Conservation (phyloP, 257 asterid species). For the Rehmannia glutinosa region DNA sequence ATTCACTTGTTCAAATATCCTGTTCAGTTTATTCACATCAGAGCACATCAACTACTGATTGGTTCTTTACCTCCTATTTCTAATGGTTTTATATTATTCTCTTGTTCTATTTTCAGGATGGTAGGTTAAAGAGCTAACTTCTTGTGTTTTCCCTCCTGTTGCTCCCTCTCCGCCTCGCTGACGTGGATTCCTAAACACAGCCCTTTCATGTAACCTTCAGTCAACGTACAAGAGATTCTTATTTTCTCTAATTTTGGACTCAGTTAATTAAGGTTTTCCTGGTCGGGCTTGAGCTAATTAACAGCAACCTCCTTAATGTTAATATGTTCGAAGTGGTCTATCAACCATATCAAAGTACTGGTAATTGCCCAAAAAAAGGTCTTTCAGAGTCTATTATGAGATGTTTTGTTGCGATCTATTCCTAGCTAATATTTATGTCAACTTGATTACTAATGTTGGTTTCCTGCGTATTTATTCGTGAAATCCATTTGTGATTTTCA, state of each 20-base stretch:
- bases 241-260: slow-evolving; percentile 8
- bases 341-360: slow-evolving; percentile 17
- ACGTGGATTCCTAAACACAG: slow-evolving; percentile 5
- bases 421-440: not conserved
- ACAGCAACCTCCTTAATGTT: slow-evolving; percentile 19
- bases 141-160: not conserved
- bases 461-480: not conserved
- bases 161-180: not conserved
- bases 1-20: not conserved
- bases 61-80: not conserved
- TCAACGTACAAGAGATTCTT: slow-evolving; percentile 11
- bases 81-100: not conserved
- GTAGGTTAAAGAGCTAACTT: slow-evolving; percentile 15
- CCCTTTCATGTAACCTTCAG: not conserved
- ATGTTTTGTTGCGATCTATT: not conserved
- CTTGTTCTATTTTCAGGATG: slow-evolving; percentile 26
- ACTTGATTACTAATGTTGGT: not conserved
- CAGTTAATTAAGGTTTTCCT: slow-evolving; percentile 17
- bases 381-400: slow-evolving; percentile 5
- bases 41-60: not conserved
- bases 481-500: not conserved
- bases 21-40: not conserved
- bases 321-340: slow-evolving; percentile 14
- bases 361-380: not conserved
- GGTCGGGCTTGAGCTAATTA: slow-evolving; percentile 29